Percentiles rank a stretch among this genome's conserved stretches.
phyloP scores from a whole-genome alignment of 2,329 filamentous ascomycete species.

The Aureobasidium leucospermi region DNA sequence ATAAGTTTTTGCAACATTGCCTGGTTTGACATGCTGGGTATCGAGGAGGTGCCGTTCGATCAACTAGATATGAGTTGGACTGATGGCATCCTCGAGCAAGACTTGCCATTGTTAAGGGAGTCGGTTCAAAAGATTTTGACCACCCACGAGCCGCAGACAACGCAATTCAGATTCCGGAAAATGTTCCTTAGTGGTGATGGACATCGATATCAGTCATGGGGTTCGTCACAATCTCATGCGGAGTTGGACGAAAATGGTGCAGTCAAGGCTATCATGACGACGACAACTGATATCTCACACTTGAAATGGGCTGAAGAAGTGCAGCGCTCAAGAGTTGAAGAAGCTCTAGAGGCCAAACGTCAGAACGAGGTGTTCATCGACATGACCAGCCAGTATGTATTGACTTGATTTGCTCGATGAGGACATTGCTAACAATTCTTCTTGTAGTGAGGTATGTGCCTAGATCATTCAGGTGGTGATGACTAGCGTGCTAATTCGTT shows the following conservation, averaged over 20 bases:
- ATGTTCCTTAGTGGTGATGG: constrained; percentile 10
- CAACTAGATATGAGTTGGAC: constrained; percentile 40
- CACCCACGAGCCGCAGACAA: neutral
- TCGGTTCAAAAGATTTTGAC: neutral
- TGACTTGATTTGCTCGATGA: no score
- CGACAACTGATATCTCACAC: constrained; percentile 38
- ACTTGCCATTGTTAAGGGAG: neutral
- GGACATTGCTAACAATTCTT: neutral
- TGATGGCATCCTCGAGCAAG: constrained; percentile 22
- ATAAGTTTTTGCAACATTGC: constrained; percentile 3
- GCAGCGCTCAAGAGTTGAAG: constrained; percentile 28
- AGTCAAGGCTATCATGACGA: constrained; percentile 34
- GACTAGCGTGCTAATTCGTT: neutral
- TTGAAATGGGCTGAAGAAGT: constrained; percentile 37
- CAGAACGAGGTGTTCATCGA: constrained; percentile 28
- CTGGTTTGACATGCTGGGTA: constrained; percentile 1
- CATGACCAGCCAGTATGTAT: constrained; percentile 33
- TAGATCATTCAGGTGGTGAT: neutral
- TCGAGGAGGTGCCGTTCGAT: constrained; percentile 27
- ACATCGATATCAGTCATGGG: constrained; percentile 15
- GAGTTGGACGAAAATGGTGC: constrained; percentile 26
- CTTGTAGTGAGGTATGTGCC: constrained; percentile 8
- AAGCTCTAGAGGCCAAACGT: constrained; percentile 16
- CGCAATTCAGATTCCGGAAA: constrained; percentile 1
- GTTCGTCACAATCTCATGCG: constrained; percentile 18